phyloP scores from a whole-genome alignment of 192 early-diverging fungal species.

The Glomus cerebriforme region DNA sequence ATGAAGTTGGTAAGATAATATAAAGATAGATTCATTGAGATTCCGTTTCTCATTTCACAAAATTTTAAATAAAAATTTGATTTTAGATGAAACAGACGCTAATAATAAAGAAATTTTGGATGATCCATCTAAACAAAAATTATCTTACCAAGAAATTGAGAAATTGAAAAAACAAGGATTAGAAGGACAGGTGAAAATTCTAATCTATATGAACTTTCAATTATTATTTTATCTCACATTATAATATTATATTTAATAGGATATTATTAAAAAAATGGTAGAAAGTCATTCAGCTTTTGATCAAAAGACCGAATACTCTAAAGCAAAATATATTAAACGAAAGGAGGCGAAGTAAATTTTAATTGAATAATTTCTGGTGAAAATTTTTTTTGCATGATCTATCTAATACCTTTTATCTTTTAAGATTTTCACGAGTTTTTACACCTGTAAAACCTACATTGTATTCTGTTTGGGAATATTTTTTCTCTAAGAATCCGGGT shows the following conservation, averaged over 20 bases:
- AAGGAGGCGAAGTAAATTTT: slow-evolving; percentile 72
- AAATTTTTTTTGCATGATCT: neutral
- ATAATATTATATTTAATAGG: slow-evolving; percentile 37
- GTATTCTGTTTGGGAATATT: slow-evolving; percentile 76
- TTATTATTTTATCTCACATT: neutral
- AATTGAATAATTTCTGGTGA: neutral
- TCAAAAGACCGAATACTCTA: slow-evolving; percentile 92
- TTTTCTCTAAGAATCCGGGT: slow-evolving; percentile 72
- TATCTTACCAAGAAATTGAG: slow-evolving; percentile 83
- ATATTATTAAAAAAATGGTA: slow-evolving; percentile 79
- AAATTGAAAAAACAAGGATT: slow-evolving; percentile 72
- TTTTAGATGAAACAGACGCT: slow-evolving; percentile 65
- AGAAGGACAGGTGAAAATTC: slow-evolving; percentile 59
- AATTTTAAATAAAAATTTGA: neutral
- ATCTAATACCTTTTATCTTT: neutral
- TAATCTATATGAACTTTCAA: neutral
- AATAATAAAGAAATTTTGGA: slow-evolving; percentile 87
- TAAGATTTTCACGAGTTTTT: slow-evolving; percentile 81
- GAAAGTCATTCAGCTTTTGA: slow-evolving; percentile 85
- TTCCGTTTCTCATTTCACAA: neutral
- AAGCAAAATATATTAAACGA: slow-evolving; percentile 91
- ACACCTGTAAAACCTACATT: slow-evolving; percentile 76
- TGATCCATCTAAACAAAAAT: slow-evolving; percentile 70
- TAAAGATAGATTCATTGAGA: slow-evolving; percentile 1
- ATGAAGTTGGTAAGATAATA: slow-evolving; percentile 40